These are phyloP conservation scores for Volutella citrinella DNA, from an alignment of 2,329 filamentous ascomycete species.

Conservation along the genomic window DNA sequence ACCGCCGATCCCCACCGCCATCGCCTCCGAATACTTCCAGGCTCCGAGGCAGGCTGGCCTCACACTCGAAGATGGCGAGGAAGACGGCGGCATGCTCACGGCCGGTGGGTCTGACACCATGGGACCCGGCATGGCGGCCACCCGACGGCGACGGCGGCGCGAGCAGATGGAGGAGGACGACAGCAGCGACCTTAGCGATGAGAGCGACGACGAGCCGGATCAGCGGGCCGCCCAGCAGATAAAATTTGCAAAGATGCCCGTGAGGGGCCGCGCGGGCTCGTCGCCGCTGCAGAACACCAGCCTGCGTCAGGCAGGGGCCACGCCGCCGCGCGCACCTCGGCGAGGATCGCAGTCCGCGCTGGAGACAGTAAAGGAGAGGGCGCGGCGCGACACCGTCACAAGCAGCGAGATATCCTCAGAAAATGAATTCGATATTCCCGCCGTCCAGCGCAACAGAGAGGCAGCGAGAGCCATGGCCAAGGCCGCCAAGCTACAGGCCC, in stretches of 20 bases:
- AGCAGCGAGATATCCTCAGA: conserved; percentile 83
- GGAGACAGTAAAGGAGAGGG: conserved; percentile 66
- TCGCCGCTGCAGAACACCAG: conserved; percentile 75
- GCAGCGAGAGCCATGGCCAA: conserved; percentile 55
- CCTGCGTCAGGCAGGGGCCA: conserved; percentile 49
- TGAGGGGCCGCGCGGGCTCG: conserved; percentile 80
- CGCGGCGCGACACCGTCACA: conserved; percentile 72
- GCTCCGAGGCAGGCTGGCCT: conserved; percentile 61
- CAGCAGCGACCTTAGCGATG: conserved; percentile 80
- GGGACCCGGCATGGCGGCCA: conserved; percentile 64
- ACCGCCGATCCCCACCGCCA: conserved; percentile 78
- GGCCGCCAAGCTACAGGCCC: conserved; percentile 34
- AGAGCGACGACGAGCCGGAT: conserved; percentile 76
- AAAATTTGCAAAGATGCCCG: conserved; percentile 93
- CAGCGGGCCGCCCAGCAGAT: conserved; percentile 82
- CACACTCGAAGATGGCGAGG: conserved; percentile 67
- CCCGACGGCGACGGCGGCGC: conserved; percentile 62
- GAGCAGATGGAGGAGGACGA: conserved; percentile 83
- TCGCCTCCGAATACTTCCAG: conserved; percentile 82
- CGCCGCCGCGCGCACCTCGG: conserved; percentile 49
- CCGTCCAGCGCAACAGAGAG: conserved; percentile 62
- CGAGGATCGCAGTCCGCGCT: conserved; percentile 70
- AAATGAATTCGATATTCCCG: conserved; percentile 69
- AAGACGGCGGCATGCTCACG: conserved; percentile 70
- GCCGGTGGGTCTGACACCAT: conserved; percentile 66